phyloP scores from a whole-genome alignment of 1,284 basidiomycete genomes.

The Leucoagaricus sp. region DNA sequence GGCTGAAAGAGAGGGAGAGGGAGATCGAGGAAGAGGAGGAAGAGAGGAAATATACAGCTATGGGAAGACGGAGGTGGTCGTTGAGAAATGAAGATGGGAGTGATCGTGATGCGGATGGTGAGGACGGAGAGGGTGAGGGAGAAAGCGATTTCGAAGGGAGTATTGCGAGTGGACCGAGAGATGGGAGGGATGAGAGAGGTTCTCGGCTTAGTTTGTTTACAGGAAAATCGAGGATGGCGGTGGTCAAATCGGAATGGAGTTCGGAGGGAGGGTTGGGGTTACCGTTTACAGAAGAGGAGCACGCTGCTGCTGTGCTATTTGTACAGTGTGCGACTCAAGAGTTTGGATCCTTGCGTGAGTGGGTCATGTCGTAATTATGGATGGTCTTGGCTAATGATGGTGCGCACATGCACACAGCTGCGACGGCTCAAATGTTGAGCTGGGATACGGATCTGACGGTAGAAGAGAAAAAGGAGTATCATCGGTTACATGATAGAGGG shows the following conservation, averaged over 20 bases:
- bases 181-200: neutral
- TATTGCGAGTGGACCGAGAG: constrained; percentile 9
- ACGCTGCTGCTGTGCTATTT: constrained; percentile 14
- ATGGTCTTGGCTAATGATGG: neutral
- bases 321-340: constrained; percentile 16
- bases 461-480: constrained; percentile 13
- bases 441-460: constrained; percentile 15
- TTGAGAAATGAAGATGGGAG: constrained; percentile 7
- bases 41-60: constrained; percentile 7
- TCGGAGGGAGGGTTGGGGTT: constrained; percentile 8
- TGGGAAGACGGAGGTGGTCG: constrained; percentile 12
- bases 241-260: constrained; percentile 11
- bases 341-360: constrained; percentile 15
- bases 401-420: neutral
- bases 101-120: no score
- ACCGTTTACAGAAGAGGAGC: constrained; percentile 15
- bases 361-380: neutral
- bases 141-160: no score
- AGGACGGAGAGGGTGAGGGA: no score
- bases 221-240: neutral
- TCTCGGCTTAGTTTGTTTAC: neutral
- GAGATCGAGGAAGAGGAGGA: constrained; percentile 13
- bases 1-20: constrained; percentile 7
- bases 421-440: constrained; percentile 15
- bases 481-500: constrained; percentile 14